Base-by-base conservation (phyloP, 1,139 yeast genomes). In the Candida buenavistaensis region DNA sequence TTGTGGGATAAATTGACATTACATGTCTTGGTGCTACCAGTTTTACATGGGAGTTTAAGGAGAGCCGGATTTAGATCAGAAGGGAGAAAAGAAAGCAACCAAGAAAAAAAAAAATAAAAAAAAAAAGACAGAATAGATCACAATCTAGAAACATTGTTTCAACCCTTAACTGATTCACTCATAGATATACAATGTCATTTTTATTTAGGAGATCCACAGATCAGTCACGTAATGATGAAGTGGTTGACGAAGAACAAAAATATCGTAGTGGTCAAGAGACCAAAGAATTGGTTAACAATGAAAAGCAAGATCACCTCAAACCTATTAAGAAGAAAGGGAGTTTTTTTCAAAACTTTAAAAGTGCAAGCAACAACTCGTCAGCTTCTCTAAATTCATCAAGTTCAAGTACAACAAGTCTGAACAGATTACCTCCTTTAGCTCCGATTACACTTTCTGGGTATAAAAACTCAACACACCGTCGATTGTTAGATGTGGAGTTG, bases 401-500 rank as follows among this genome's bases (percentile, higher is more conserved):
- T 11, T 17, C 35, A 8, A 27, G 37, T n/a, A 30, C 40, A 6
- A 26, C 39, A 13, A 25, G 23, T 11, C 9, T 17, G 6, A 26
- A 23, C 14, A 23, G 20, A 4, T 43, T 62, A 11, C 72, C 72
- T 1, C 74, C 73, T 11, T 49, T 67, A 11, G 44, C 63, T 6
- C 64, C 65, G 1, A 35, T 68, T 14, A 39, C 29, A 4, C 47
- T 68, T n/a, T 31, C 24, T 1, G 96, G 96, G 0, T 86, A 83
- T 52, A 64, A 66, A 23, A 50, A 62, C 0, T 57, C 64, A 2
- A 84, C 95, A 1, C 75, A 68, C 38, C 77, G 77, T 43, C 68
- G 72, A 43, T 59, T 90, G 8, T 51, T 92, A 41, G 70, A 71
- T 13, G 47, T 52, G 1, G 83, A 77, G 30, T 62, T 90, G 47